These are phyloP conservation scores for Aspergillus nanangensis DNA, from an alignment of 495 filamentous ascomycete species.

Conservation along the genomic window DNA sequence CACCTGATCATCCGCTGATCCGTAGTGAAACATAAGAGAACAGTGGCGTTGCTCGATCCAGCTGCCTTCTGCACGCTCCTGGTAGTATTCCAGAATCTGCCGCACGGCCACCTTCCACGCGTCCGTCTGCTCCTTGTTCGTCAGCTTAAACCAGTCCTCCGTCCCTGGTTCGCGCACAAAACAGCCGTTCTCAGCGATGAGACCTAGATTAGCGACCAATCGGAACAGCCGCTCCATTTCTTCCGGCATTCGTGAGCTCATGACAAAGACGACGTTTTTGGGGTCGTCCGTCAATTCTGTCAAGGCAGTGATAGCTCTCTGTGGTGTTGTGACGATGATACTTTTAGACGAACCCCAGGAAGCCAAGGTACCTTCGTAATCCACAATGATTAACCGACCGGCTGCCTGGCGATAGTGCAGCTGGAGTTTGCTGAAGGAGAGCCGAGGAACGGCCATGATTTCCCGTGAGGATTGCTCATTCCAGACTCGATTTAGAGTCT, in stretches of 20 bases:
- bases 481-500: conserved; percentile 65
- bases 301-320: conserved; percentile 73
- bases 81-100: conserved; percentile 78
- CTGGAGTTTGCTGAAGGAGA: conserved; percentile 60
- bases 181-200: conserved; percentile 91
- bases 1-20: conserved; percentile 68
- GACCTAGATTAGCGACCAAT: conserved; percentile 68
- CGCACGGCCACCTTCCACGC: conserved; percentile 75
- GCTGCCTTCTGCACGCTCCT: conserved; percentile 79
- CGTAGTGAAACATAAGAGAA: conserved; percentile 83
- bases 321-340: conserved; percentile 77
- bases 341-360: conserved; percentile 74
- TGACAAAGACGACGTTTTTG: conserved; percentile 84
- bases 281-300: conserved; percentile 74
- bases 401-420: conserved; percentile 59
- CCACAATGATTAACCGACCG: conserved; percentile 77
- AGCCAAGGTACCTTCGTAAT: conserved; percentile 89
- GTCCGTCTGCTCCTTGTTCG: conserved; percentile 58
- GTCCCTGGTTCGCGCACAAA: conserved; percentile 70
- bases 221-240: conserved; percentile 84
- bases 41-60: conserved; percentile 83
- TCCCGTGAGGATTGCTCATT: conserved; percentile 79
- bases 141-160: conserved; percentile 67
- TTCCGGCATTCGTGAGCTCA: conserved; percentile 79
- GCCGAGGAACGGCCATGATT: conserved; percentile 75